A percentile compares a stretch with the other conserved stretches of the same genome.
phyloP scores from a whole-genome alignment of 306 rosid species.

The Casuarina cunninghamiana region DNA sequence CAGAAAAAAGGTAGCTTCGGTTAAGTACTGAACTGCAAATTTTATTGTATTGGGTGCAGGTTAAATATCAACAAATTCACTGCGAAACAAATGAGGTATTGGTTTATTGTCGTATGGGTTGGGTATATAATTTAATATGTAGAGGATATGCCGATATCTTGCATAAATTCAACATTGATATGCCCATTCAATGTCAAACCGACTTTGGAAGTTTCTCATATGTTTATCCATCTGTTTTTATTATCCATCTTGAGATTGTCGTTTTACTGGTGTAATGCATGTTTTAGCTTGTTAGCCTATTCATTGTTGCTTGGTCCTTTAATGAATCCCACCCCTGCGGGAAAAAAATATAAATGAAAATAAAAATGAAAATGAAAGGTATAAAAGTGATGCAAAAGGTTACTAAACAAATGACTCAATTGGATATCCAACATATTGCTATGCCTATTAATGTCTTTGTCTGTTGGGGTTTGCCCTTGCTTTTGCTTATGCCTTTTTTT shows the following conservation, averaged over 20 bases:
- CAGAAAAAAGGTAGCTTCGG: not conserved
- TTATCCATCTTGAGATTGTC: not conserved
- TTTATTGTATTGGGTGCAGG: not conserved
- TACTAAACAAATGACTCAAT: not conserved
- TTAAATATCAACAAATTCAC: not conserved
- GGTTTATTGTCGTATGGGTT: not conserved
- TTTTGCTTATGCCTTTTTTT: too few relatives aligned
- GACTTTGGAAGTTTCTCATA: not conserved
- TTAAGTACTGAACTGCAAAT: not conserved
- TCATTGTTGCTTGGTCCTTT: not conserved
- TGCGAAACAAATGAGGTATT: not conserved
- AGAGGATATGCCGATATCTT: not conserved
- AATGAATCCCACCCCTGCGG: not conserved
- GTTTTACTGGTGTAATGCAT: not conserved
- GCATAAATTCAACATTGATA: not conserved
- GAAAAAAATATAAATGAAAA: not conserved
- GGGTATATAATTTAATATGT: not conserved
- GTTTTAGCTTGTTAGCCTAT: not conserved
- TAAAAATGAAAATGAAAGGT: not conserved
- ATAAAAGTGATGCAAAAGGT: not conserved
- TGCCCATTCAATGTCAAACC: not conserved
- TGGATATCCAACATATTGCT: not conserved
- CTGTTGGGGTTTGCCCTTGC: not conserved
- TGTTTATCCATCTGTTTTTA: not conserved
- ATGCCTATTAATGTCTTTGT: not conserved